phyloP scores from a whole-genome alignment of 352 stramenopile genomes.

The Globisporangium okanoganense region DNA sequence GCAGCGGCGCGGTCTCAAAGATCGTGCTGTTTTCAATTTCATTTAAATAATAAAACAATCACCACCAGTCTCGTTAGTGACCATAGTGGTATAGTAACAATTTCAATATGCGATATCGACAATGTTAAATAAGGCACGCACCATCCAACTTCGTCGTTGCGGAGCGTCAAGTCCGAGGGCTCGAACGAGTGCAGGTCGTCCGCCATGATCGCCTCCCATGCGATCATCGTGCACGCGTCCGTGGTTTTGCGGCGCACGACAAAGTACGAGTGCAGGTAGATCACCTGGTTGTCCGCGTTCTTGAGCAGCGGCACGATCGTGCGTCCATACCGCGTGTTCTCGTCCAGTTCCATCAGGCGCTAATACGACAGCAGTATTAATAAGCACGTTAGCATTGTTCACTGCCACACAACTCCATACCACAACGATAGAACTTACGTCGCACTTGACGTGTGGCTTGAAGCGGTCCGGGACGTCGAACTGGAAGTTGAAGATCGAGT shows the following conservation, averaged over 20 bases:
- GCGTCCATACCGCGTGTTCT: slow-evolving; percentile 73
- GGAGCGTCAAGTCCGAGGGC: slow-evolving; percentile 48
- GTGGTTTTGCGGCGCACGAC: slow-evolving; percentile 53
- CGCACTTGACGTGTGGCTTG: slow-evolving; percentile 56
- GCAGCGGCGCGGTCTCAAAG: slow-evolving; percentile 48
- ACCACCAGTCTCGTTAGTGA: slow-evolving; percentile 1
- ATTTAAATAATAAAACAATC: background rate
- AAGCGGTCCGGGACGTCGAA: slow-evolving; percentile 68
- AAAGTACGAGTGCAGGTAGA: slow-evolving; percentile 82
- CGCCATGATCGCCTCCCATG: slow-evolving; percentile 62
- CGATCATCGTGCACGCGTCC: slow-evolving; percentile 58
- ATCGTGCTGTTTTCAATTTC: slow-evolving; percentile 40
- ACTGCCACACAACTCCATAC: background rate
- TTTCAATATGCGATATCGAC: background rate
- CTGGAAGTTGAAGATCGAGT: slow-evolving; percentile 75
- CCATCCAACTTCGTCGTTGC: slow-evolving; percentile 80
- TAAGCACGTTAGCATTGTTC: background rate
- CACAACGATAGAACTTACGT: slow-evolving; percentile 22
- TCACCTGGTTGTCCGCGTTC: slow-evolving; percentile 49
- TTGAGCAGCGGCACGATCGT: slow-evolving; percentile 71
- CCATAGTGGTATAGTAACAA: background rate
- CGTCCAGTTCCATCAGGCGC: slow-evolving; percentile 73
- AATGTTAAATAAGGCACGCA: slow-evolving; percentile 35
- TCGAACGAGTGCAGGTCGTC: slow-evolving; percentile 71
- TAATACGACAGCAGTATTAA: background rate